Percentiles rank a stretch among this genome's conserved stretches.
Conservation (phyloP, 495 filamentous ascomycete species). For the Tuber aestivum region DNA sequence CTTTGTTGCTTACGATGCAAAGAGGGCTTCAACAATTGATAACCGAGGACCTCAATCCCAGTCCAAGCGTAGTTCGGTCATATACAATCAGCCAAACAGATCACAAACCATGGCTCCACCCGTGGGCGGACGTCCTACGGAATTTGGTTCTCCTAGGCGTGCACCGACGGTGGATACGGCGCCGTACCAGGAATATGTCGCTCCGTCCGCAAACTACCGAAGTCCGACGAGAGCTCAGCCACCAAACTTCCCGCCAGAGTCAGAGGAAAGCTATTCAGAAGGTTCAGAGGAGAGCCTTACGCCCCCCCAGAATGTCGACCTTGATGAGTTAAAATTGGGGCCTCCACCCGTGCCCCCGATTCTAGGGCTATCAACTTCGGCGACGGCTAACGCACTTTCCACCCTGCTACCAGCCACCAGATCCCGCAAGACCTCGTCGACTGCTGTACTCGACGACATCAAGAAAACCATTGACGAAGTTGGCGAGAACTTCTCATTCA, state of each 20-base stretch:
- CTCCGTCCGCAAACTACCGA: conserved; percentile 7
- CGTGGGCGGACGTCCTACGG: background rate
- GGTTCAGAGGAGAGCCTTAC: conserved; percentile 20
- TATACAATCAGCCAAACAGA: conserved; percentile 17
- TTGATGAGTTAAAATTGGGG: conserved; percentile 6
- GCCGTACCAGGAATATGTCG: conserved; percentile 11
- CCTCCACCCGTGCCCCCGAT: background rate
- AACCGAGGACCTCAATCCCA: conserved; percentile 9
- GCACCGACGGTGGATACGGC: conserved; percentile 17
- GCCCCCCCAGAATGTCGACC: background rate
- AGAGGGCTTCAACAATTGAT: conserved; percentile 25
- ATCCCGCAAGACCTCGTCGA: conserved; percentile 9
- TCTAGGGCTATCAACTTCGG: conserved; percentile 4
- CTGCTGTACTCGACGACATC: conserved; percentile 26
- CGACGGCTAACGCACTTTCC: conserved; percentile 3
- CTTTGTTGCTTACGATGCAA: conserved; percentile 24
- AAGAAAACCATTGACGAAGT: conserved; percentile 26
- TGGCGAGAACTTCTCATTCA: conserved; percentile 41
- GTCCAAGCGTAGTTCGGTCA: conserved; percentile 9
- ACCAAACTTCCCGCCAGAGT: conserved; percentile 23
- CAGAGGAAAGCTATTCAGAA: background rate
- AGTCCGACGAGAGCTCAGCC: conserved; percentile 19
- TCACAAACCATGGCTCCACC: conserved; percentile 22
- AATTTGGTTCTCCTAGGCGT: conserved; percentile 14
- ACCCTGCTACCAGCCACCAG: conserved; percentile 20